These are phyloP conservation scores for Emericellopsis atlantica DNA, from an alignment of 2,329 filamentous ascomycete genomes.

Conservation along the genomic window DNA sequence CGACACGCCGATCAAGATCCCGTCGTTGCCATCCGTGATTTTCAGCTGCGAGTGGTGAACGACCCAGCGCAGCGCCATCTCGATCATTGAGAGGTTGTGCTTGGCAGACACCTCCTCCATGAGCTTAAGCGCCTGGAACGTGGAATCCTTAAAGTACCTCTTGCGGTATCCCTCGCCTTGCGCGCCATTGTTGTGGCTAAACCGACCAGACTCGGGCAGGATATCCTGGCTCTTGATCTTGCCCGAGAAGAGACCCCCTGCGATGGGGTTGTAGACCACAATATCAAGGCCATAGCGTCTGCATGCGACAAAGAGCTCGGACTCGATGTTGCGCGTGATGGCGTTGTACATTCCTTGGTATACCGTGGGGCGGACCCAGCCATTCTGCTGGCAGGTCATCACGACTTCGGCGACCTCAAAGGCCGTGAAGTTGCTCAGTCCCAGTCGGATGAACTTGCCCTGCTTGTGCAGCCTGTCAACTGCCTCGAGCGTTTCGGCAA, in stretches of 20 bases:
- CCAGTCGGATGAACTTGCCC: constrained; percentile 72
- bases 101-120: constrained; percentile 58
- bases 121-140: constrained; percentile 49
- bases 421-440: constrained; percentile 73
- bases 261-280: constrained; percentile 72
- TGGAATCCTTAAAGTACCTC: constrained; percentile 60
- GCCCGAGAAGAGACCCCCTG: constrained; percentile 68
- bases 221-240: constrained; percentile 60
- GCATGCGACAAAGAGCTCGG: constrained; percentile 62
- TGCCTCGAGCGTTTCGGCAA: constrained; percentile 66
- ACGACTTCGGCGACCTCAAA: constrained; percentile 82
- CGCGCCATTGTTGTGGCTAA: constrained; percentile 42
- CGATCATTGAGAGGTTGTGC: constrained; percentile 55
- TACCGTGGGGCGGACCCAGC: constrained; percentile 72
- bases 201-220: constrained; percentile 55
- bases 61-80: constrained; percentile 62
- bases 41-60: constrained; percentile 55
- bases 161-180: constrained; percentile 46
- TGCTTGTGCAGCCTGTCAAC: constrained; percentile 73
- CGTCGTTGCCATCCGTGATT: constrained; percentile 40
- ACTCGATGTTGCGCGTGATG: constrained; percentile 63
- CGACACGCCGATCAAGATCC: constrained; percentile 47
- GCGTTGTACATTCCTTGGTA: constrained; percentile 86
- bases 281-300: constrained; percentile 66
- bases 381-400: constrained; percentile 64